Base-by-base conservation (phyloP, 2,329 filamentous ascomycete genomes). In the Fusarium vanettenii region DNA sequence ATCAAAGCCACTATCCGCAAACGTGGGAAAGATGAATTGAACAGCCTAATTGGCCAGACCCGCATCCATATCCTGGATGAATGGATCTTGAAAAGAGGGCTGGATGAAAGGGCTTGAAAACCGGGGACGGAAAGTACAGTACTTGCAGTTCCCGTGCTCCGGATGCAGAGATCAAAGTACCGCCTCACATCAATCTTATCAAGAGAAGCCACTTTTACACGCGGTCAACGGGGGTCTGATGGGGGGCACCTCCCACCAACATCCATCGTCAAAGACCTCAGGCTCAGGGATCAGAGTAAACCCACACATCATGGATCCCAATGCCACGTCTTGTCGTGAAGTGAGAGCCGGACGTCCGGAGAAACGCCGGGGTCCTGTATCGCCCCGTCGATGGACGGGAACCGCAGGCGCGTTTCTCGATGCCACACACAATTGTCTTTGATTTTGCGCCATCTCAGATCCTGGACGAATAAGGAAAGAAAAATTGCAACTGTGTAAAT, bases 321-420 rank as follows among this genome's bases (percentile, higher is more conserved):
- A 64, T 69, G 61, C 57, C 64, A 61, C 52, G 45, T 55, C 33
- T 37, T 66, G 52, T 60, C 20, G 37, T 39, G 22, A 50, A 9
- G 14, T 22, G 39, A 45, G 43, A n/a, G 45, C 59, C 73, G 76
- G 74, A 61, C 70, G 60, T 60, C 72, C 72, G 76, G 75, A 76
- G 75, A 76, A 70, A 73, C 61, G 64, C 75, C 73, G 76, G 62
- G 39, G 45, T 39, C 22, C 45, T 45, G 41, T 57, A 45, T 63
- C 29, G 29, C 50, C 33, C 56, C 55, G 71, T 64, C 41, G 33
- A 25, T 56, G 45, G 25, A 41, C 45, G 48, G 45, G 45, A 27
- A 31, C 60, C n/a, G 60, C 31, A 20, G 31, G 35, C 39, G 29
- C 41, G 20, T 25, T 22, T 62, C 20, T 62, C n/a, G 60, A 55